Evolutionary conservation across 2,329 filamentous ascomycete genomes (phyloP), one percentile per base, ranked within the genome.

Genomic region (Paraconiothyrium sp.): DNA sequence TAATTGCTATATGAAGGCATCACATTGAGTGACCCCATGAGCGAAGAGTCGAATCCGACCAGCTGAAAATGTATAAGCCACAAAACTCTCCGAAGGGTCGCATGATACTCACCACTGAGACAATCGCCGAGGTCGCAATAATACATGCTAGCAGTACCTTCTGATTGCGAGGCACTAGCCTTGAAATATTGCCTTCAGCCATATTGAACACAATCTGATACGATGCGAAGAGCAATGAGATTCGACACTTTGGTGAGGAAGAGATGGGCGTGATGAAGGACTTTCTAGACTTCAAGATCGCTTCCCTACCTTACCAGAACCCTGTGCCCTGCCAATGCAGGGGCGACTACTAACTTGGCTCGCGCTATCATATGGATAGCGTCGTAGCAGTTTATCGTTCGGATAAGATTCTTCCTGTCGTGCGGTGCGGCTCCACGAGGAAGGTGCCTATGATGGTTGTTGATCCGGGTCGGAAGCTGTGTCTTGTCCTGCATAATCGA

Each of bases 21-120:
- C 11, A 78, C 77, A 65, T 83, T 83, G 65, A 84, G 81, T 2
- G 74, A 78, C 24, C 76, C 77, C 81, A 84, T 83, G 0, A 83
- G 65, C 11, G 78, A 80, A 9, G 80, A 79, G 63, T 83, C 80
- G 62, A 81, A 83, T 20, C 81, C 81, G 54, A 70, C 66, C 2
- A 70, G 61, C 64, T 58, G 30, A 22, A 5, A 8, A 4, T 14
- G 3, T 43, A 46, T 48, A 46, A 41, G 39, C 22, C 37, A 35
- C 5, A 48, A 34, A 13, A 6, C 13, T 20, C 6, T 24, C 7
- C 9, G 1, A 30, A 30, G 27, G 20, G 8, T 37, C 20, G 14
- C 22, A 54, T 14, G n/a, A 9, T 20, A 64, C 59, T 44, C 56
- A 67, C 63, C 35, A 66, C 62, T 32, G 61, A 66, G 49, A 67